Conservation (phyloP, 495 filamentous ascomycete species). For the Aspergillus olivimuriae region DNA sequence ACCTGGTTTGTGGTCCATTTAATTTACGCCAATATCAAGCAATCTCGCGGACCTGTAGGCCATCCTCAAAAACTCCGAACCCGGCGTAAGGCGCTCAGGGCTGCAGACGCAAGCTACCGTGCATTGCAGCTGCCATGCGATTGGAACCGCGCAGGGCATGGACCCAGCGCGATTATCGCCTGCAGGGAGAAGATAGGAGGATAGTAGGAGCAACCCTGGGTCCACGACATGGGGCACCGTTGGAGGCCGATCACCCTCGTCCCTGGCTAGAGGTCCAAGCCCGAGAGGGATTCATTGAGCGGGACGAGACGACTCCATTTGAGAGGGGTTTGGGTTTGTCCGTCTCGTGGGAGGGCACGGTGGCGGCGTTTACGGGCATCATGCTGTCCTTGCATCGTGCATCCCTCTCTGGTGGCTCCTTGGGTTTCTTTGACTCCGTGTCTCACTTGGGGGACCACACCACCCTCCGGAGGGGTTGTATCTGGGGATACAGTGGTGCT, state of each 20-base stretch:
- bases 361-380: constrained; percentile 5
- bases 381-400: constrained; percentile 21
- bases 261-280: constrained; percentile 1
- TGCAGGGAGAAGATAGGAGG: background rate
- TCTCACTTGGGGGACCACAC: constrained; percentile 18
- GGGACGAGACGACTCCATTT: no score
- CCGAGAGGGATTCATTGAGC: background rate
- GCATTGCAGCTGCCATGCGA: constrained; percentile 14
- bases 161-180: constrained; percentile 8
- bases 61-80: background rate
- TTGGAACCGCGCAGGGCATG: constrained; percentile 7
- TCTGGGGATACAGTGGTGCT: background rate
- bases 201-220: background rate
- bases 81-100: background rate
- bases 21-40: background rate
- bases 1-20: background rate
- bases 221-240: background rate
- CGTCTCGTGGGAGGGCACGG: constrained; percentile 2
- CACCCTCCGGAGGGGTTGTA: constrained; percentile 3
- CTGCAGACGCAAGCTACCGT: constrained; percentile 2
- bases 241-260: constrained; percentile 6
- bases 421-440: constrained; percentile 15
- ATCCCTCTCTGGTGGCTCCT: constrained; percentile 12
- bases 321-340: no score
- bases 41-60: background rate